These are phyloP conservation scores for Sporothrix luriei DNA, from an alignment of 2,329 filamentous ascomycete species.

Conservation along the genomic window DNA sequence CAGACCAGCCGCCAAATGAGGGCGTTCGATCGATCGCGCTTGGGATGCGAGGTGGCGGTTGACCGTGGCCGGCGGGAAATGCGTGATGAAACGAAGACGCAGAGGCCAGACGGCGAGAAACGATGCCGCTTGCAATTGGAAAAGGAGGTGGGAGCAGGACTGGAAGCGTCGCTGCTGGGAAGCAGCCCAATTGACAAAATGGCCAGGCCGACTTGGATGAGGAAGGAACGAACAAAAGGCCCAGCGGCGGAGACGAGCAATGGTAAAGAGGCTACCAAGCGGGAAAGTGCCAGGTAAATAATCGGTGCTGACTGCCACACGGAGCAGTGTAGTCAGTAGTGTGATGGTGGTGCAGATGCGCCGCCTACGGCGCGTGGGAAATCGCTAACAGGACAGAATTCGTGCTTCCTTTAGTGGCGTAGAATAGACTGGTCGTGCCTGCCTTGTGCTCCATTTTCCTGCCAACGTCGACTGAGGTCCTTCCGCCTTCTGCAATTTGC, in stretches of 20 bases:
- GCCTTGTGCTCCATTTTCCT: neutral
- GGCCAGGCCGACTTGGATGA: conserved; percentile 30
- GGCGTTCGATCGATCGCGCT: neutral
- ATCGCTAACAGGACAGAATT: neutral
- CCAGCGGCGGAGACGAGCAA: conserved; percentile 23
- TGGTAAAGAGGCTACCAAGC: neutral
- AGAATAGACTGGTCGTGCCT: neutral
- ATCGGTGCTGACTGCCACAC: conserved; percentile 24
- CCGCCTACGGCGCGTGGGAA: neutral
- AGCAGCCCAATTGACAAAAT: conserved; percentile 34
- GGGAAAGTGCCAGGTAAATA: conserved; percentile 23
- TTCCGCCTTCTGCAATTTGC: neutral
- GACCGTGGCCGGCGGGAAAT: neutral
- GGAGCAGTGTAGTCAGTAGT: conserved; percentile 1
- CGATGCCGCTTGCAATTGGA: neutral
- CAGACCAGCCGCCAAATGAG: conserved; percentile 24
- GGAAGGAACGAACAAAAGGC: conserved; percentile 32
- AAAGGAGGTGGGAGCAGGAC: conserved; percentile 14
- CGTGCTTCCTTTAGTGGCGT: neutral
- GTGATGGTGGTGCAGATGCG: conserved; percentile 25
- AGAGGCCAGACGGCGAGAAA: neutral
- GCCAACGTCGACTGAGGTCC: neutral
- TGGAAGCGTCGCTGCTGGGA: conserved; percentile 29
- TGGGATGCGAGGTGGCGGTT: conserved; percentile 2
- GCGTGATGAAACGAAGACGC: neutral